phyloP scores from a whole-genome alignment of 805 yeast genomes.

The Candida odintsovae region DNA sequence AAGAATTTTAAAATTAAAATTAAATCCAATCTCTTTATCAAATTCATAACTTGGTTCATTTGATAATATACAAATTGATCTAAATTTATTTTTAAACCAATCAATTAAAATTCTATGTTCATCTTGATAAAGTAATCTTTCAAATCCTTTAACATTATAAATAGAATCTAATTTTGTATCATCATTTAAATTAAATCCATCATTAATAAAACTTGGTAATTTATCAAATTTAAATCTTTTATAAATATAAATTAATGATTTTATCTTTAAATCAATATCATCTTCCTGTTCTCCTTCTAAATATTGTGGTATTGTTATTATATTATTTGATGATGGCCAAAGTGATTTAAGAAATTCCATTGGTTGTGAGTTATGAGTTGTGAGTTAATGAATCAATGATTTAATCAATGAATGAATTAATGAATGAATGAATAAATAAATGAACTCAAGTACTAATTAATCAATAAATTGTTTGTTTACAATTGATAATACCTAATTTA shows the following conservation, averaged over 20 bases:
- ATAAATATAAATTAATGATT: constrained; percentile 52
- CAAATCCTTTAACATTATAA: constrained; percentile 45
- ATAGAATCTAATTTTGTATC: constrained; percentile 37
- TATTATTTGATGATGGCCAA: constrained; percentile 29
- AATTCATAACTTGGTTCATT: constrained; percentile 36
- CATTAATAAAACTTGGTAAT: constrained; percentile 37
- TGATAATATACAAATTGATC: constrained; percentile 52
- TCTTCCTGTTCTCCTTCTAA: constrained; percentile 44
- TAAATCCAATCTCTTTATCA: constrained; percentile 14
- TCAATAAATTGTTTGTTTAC: too few species aligned
- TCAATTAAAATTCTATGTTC: constrained; percentile 63
- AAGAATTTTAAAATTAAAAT: constrained; percentile 33
- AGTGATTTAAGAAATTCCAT: constrained; percentile 23
- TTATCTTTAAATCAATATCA: constrained; percentile 55
- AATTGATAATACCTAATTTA: not conserved
- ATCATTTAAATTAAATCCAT: constrained; percentile 15
- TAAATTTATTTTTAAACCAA: constrained; percentile 59
- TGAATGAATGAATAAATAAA: too few species aligned
- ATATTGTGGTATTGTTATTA: constrained; percentile 44
- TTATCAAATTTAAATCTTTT: constrained; percentile 41
- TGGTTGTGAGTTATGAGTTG: too few species aligned
- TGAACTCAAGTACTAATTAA: too few species aligned
- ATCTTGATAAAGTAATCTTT: constrained; percentile 38
- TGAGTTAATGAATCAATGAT: too few species aligned
- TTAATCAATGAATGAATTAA: too few species aligned